Conservation (phyloP, 2,329 filamentous ascomycete species). For the Stylonectria norvegica region DNA sequence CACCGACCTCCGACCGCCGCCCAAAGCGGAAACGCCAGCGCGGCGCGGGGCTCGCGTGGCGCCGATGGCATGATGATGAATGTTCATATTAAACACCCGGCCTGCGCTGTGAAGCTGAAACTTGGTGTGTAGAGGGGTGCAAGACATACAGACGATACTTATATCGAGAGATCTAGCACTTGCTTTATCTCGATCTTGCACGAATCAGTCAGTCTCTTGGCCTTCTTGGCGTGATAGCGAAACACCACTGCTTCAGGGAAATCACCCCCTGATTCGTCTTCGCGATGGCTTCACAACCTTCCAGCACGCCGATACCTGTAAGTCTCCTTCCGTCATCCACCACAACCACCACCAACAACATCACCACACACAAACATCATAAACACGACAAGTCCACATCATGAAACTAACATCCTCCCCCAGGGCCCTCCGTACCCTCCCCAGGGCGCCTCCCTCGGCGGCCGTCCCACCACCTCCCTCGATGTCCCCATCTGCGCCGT, state of each 20-base stretch:
- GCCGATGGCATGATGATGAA: too few relatives aligned
- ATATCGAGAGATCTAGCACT: too few relatives aligned
- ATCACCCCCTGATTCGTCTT: background rate
- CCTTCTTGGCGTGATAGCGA: too few relatives aligned
- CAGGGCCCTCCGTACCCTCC: slow-evolving; percentile 40
- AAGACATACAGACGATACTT: too few relatives aligned
- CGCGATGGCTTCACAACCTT: slow-evolving; percentile 17
- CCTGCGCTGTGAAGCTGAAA: too few relatives aligned
- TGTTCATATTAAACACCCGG: too few relatives aligned
- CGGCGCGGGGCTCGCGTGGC: too few relatives aligned
- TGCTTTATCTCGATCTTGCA: too few relatives aligned
- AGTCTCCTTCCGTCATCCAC: background rate
- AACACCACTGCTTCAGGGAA: background rate
- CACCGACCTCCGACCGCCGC: slow-evolving; percentile 16
- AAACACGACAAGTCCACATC: background rate
- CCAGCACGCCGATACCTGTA: slow-evolving; percentile 10
- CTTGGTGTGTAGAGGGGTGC: too few relatives aligned
- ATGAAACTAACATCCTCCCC: slow-evolving; percentile 1
- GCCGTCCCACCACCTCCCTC: slow-evolving; percentile 51
- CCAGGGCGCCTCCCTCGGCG: slow-evolving; percentile 50
- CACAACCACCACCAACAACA: background rate
- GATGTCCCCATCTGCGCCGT: slow-evolving; percentile 65
- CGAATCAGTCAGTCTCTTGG: too few relatives aligned
- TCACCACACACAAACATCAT: slow-evolving; percentile 1
- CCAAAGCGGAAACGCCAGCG: slow-evolving; percentile 19